Evolutionary conservation across 177 flowering plant species (phyloP), one percentile per base, ranked within the genome.

Genomic region (Telopea speciosissima): DNA sequence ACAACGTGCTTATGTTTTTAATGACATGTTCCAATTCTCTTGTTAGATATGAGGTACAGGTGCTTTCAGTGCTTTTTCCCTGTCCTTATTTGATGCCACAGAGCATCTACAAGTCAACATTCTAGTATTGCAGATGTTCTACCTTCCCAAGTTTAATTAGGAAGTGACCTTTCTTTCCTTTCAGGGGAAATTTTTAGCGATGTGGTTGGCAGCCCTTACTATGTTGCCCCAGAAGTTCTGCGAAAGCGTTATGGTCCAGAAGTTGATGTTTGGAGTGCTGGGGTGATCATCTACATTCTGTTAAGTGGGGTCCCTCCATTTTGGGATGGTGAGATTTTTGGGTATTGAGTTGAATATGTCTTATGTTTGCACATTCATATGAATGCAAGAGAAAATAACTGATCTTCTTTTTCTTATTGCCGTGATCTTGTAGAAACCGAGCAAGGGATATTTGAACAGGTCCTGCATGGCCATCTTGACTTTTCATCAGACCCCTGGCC

Each of bases 401-500:
- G 22, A 0, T 58, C 23, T 21, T 58, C 23, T 21, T 58, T 58
- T 7, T 58, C 22, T 58, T n/a, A 17, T 58, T n/a, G n/a, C 6
- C n/a, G 23, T 58, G 61, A 58, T 58, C 22, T 45, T 44, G 24
- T 22, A 68, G 71, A 68, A 68, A 68, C 62, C n/a, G 71, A 68
- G 49, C 44, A 68, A 68, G 71, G 63, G 45, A 68, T 68, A 54
- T 68, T 68, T 68, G 71, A 68, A 26, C 19, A 68, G 23, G 63
- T 68, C 8, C 63, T 68, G 63, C 71, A 25, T 68, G 71, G 71
- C n/a, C 42, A 68, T 21, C 71, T 68, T 56, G 72, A 70, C 61
- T 62, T 70, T 45, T 61, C 58, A 61, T 36, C 72, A 61, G 65
- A 70, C 16, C 72, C 72, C 7, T 70, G 72, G 72, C 72, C 72